These are phyloP conservation scores for Pythium apleroticum DNA, from an alignment of 352 stramenopile species.

Conservation along the genomic window DNA sequence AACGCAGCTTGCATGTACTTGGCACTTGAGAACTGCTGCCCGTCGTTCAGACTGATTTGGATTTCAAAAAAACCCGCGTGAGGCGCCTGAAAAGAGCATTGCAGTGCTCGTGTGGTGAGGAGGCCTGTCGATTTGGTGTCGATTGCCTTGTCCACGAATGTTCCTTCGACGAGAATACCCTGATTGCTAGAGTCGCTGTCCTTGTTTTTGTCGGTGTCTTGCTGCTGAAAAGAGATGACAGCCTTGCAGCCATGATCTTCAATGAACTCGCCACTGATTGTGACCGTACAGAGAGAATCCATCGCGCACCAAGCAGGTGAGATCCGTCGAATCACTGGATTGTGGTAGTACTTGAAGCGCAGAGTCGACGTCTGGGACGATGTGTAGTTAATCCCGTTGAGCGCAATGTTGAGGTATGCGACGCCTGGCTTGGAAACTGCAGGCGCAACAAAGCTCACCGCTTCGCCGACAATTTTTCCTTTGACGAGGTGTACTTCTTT, in stretches of 20 bases:
- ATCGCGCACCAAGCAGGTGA: conserved; percentile 46
- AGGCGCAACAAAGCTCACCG: conserved; percentile 52
- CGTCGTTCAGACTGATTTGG: conserved; percentile 62
- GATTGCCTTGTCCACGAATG: conserved; percentile 26
- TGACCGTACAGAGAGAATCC: conserved; percentile 34
- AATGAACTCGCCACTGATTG: conserved; percentile 52
- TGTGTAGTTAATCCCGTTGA: conserved; percentile 82
- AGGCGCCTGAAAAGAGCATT: conserved; percentile 34
- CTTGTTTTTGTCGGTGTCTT: conserved; percentile 26
- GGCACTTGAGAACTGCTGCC: conserved; percentile 58
- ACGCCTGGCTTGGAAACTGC: conserved; percentile 37
- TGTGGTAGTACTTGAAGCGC: conserved; percentile 58
- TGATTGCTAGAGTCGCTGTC: neutral
- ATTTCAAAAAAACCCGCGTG: conserved; percentile 56
- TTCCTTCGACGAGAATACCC: conserved; percentile 30
- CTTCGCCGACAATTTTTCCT: conserved; percentile 61
- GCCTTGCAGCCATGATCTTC: conserved; percentile 49
- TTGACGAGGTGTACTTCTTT: conserved; percentile 32
- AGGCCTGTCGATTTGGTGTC: conserved; percentile 4
- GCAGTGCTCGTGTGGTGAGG: conserved; percentile 25
- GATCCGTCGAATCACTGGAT: conserved; percentile 52
- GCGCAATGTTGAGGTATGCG: conserved; percentile 58
- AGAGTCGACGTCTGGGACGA: conserved; percentile 43
- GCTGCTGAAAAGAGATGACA: conserved; percentile 45
- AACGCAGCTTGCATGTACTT: conserved; percentile 59